Evolutionary conservation across 306 rosid species (phyloP).

Genomic region (Pterocarpus santalinus): DNA sequence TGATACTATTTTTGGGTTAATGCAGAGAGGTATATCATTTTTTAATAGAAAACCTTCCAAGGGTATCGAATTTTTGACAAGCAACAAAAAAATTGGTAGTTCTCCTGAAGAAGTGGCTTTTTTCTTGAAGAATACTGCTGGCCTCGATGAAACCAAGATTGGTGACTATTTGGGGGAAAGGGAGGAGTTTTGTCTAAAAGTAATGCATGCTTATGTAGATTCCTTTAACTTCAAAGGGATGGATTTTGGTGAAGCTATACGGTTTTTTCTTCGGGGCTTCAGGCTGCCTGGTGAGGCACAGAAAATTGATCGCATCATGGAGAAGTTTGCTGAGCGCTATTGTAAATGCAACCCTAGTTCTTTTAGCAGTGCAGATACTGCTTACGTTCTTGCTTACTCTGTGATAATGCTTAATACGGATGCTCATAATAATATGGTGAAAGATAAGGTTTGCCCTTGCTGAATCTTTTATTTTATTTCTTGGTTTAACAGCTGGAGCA

Average conservation of each 20-base stretch:
- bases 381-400: constrained; percentile 98
- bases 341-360: constrained; percentile 97
- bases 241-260: constrained; percentile 93
- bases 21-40: constrained; percentile 96
- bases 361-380: constrained; percentile 98
- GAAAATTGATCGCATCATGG: constrained; percentile 99
- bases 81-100: constrained; percentile 80
- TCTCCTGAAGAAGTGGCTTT: constrained; percentile 91
- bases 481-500: constrained; percentile 16
- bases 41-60: constrained; percentile 96
- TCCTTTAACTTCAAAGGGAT: constrained; percentile 89
- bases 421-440: constrained; percentile 97
- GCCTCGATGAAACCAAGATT: constrained; percentile 85
- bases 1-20: constrained; percentile 63
- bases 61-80: constrained; percentile 89
- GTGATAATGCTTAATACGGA: constrained; percentile 99
- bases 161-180: constrained; percentile 99
- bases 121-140: constrained; percentile 83
- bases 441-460: constrained; percentile 82
- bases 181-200: constrained; percentile 93
- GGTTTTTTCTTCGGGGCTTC: constrained; percentile 97
- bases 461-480: constrained; percentile 46
- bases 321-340: constrained; percentile 99
- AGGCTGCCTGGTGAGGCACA: constrained; percentile 99
- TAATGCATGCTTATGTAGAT: constrained; percentile 99